Evolutionary conservation across 129 eudicot species (phyloP).

Genomic region (Lactuca saligna): DNA sequence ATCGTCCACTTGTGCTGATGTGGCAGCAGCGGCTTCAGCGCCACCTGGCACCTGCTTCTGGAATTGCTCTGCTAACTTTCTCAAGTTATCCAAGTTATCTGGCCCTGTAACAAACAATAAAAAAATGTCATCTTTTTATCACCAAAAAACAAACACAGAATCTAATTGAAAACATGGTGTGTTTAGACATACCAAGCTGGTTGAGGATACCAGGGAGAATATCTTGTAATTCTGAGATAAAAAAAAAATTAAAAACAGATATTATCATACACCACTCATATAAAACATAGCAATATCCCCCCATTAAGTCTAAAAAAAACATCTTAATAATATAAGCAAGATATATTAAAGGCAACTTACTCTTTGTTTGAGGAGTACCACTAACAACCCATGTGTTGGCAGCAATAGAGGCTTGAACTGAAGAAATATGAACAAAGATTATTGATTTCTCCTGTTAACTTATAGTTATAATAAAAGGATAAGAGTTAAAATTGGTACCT

Average conservation of each 20-base stretch:
- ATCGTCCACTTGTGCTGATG: conserved; percentile 37
- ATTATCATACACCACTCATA: too few species aligned
- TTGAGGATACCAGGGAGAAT: background rate
- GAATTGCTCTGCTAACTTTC: conserved; percentile 66
- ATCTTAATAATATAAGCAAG: too few species aligned
- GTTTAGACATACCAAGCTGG: background rate
- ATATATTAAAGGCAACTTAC: background rate
- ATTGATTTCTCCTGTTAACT: background rate
- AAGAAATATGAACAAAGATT: too few species aligned
- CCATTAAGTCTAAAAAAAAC: too few species aligned
- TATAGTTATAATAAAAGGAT: too few species aligned
- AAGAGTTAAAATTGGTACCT: conserved; percentile 33
- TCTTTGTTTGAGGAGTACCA: background rate
- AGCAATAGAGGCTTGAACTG: background rate
- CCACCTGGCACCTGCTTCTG: conserved; percentile 54
- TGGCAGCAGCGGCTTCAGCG: conserved; percentile 19
- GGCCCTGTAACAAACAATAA: conserved; percentile 14
- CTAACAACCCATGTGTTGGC: background rate
- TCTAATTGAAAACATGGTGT: background rate
- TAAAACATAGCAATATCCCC: too few species aligned
- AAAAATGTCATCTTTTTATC: background rate
- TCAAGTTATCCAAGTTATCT: conserved; percentile 24
- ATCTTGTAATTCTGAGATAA: background rate
- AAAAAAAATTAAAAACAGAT: too few species aligned
- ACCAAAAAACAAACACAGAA: too few species aligned